Conservation (phyloP, 768 basidiomycete species). For the Calvatia gigantea region DNA sequence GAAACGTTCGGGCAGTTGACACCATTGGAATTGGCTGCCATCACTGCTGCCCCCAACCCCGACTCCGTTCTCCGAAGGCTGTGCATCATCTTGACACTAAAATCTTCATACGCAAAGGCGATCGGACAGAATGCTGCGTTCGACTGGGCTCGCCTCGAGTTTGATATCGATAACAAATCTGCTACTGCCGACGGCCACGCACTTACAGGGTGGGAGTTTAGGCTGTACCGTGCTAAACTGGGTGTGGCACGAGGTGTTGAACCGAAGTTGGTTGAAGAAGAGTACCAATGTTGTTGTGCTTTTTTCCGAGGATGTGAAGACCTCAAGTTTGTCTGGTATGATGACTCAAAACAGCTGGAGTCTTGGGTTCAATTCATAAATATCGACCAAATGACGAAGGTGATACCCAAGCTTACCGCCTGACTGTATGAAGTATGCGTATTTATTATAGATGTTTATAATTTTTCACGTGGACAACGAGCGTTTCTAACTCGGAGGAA, state of each 20-base stretch:
- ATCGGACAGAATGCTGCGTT: slow-evolving; percentile 80
- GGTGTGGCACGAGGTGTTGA: slow-evolving; percentile 56
- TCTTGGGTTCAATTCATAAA: slow-evolving; percentile 84
- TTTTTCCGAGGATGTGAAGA: slow-evolving; percentile 69
- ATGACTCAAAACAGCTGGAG: slow-evolving; percentile 62
- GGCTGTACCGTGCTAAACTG: slow-evolving; percentile 70
- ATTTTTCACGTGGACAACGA: neutral
- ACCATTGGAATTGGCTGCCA: slow-evolving; percentile 38
- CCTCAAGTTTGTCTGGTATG: slow-evolving; percentile 70
- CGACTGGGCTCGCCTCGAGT: slow-evolving; percentile 79
- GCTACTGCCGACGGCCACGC: slow-evolving; percentile 67
- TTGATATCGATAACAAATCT: slow-evolving; percentile 60
- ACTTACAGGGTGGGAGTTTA: slow-evolving; percentile 82
- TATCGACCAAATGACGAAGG: slow-evolving; percentile 78
- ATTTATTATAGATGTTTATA: neutral
- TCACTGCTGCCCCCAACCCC: slow-evolving; percentile 46
- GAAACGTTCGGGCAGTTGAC: slow-evolving; percentile 18
- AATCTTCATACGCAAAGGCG: slow-evolving; percentile 79
- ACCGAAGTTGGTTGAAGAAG: slow-evolving; percentile 50
- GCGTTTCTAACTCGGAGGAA: no score
- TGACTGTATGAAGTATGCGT: slow-evolving; percentile 17
- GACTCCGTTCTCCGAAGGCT: slow-evolving; percentile 73
- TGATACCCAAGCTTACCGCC: slow-evolving; percentile 73
- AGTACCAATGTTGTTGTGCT: slow-evolving; percentile 74
- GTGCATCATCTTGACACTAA: slow-evolving; percentile 75